Conservation (phyloP, 352 stramenopile species). For the Globisporangium yorkense region DNA sequence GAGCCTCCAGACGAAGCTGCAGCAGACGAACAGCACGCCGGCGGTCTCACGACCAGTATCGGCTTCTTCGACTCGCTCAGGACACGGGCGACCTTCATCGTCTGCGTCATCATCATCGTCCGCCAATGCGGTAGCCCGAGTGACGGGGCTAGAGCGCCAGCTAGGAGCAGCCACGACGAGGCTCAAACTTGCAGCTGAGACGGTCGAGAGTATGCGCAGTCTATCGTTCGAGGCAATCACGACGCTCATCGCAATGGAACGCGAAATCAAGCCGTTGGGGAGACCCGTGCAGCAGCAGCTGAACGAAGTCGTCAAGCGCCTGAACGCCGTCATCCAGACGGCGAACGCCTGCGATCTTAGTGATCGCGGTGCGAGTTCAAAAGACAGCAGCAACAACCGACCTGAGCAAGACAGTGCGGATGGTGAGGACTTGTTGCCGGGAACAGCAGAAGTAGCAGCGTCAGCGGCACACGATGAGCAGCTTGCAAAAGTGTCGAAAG, state of each 20-base stretch:
- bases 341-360: slow-evolving; percentile 38
- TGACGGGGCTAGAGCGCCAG: slow-evolving; percentile 15
- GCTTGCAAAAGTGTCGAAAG: slow-evolving; percentile 30
- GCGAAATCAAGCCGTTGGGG: slow-evolving; percentile 67
- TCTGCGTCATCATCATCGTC: neutral
- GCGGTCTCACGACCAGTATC: slow-evolving; percentile 3
- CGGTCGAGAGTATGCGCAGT: slow-evolving; percentile 46
- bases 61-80: neutral
- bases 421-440: no score
- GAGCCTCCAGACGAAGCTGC: slow-evolving; percentile 59
- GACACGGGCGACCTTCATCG: neutral
- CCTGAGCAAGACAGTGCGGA: slow-evolving; percentile 8
- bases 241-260: slow-evolving; percentile 65
- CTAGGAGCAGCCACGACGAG: slow-evolving; percentile 32
- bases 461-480: slow-evolving; percentile 8
- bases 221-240: slow-evolving; percentile 68
- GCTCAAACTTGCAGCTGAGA: slow-evolving; percentile 31
- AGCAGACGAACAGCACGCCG: slow-evolving; percentile 19
- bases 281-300: slow-evolving; percentile 68
- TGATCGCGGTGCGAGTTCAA: slow-evolving; percentile 11
- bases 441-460: neutral
- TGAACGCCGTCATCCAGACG: slow-evolving; percentile 63
- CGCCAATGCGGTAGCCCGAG: neutral
- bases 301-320: slow-evolving; percentile 74
- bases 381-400: slow-evolving; percentile 14